Evolutionary conservation across 257 asterid genomes (phyloP), one percentile per base, ranked within the genome.

Genomic region (Jaltomata sinuosa): DNA sequence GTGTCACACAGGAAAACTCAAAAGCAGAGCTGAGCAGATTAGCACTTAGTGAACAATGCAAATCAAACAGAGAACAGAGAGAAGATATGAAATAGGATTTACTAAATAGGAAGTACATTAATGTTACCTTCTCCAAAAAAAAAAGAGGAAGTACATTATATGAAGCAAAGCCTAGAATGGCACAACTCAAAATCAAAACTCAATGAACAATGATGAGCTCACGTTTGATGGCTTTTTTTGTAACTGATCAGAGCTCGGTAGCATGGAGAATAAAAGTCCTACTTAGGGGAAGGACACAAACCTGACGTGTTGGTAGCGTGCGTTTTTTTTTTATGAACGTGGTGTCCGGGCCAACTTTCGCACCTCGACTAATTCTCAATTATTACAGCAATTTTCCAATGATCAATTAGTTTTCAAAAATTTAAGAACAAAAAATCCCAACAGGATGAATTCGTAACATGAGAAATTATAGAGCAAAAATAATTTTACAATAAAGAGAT

Each of bases 291-390:
- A 57, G 50, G 31, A 53, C 29, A 85, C 89, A 72, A 47, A 96
- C 99, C 97, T 94, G 98, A 67, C 81, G 97, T 0, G 99, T 94
- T 55, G 99, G 97, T 38, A 38, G 42, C 1, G 42, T 6, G 42
- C 42, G 7, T 32, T n/a, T n/a, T n/a, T n/a, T n/a, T n/a, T n/a
- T n/a, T n/a, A n/a, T n/a, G n/a, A n/a, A n/a, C n/a, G n/a, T n/a
- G n/a, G n/a, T n/a, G n/a, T n/a, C n/a, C n/a, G n/a, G n/a, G n/a
- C n/a, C n/a, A n/a, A n/a, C n/a, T n/a, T n/a, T n/a, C n/a, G n/a
- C n/a, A n/a, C n/a, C n/a, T n/a, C n/a, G n/a, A n/a, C n/a, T n/a
- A n/a, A 16, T 84, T 81, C 84, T 90, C 91, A 52, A 95, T 85
- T 36, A 68, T 38, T 38, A 69, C 79, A 38, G 16, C 34, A 71